A percentile compares a stretch with the other conserved stretches of the same genome.
phyloP scores from a whole-genome alignment of 176 grass and related monocot genomes.

The Oryza glaberrima region DNA sequence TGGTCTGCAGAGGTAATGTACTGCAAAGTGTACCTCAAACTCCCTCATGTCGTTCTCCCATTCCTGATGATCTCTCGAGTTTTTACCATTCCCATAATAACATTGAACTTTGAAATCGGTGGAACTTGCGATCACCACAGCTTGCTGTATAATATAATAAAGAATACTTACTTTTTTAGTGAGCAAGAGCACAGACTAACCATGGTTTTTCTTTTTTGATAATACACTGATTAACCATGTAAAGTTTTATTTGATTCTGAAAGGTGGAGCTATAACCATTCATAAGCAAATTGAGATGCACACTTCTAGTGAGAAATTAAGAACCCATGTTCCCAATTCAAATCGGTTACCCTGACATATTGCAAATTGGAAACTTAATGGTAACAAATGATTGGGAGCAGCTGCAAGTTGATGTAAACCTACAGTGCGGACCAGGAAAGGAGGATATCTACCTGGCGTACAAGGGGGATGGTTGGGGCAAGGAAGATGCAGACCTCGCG shows the following conservation, averaged over 20 bases:
- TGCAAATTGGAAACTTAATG: neutral
- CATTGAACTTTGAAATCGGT: slow-evolving; percentile 84
- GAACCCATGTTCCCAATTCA: neutral
- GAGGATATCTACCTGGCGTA: slow-evolving; percentile 67
- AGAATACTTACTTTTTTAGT: slow-evolving; percentile 5
- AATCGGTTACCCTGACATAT: neutral
- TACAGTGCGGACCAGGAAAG: neutral
- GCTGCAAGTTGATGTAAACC: slow-evolving; percentile 5
- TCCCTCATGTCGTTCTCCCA: slow-evolving; percentile 72
- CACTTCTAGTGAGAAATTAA: slow-evolving; percentile 12
- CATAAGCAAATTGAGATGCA: slow-evolving; percentile 21
- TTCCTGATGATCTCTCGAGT: slow-evolving; percentile 64
- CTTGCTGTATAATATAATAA: slow-evolving; percentile 72
- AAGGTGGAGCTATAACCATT: slow-evolving; percentile 1
- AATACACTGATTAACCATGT: slow-evolving; percentile 32
- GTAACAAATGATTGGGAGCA: neutral
- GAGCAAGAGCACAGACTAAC: slow-evolving; percentile 12
- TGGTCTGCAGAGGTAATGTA: slow-evolving; percentile 28
- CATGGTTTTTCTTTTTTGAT: slow-evolving; percentile 11
- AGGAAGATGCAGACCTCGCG: slow-evolving; percentile 76
- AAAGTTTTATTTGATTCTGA: slow-evolving; percentile 11
- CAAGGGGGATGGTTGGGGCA: slow-evolving; percentile 81
- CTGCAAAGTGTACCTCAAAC: slow-evolving; percentile 57
- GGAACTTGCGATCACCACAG: slow-evolving; percentile 76
- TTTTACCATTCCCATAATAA: slow-evolving; percentile 60